Base-by-base conservation (phyloP, 2,329 filamentous ascomycete genomes). In the Tolypocladium tropicale region DNA sequence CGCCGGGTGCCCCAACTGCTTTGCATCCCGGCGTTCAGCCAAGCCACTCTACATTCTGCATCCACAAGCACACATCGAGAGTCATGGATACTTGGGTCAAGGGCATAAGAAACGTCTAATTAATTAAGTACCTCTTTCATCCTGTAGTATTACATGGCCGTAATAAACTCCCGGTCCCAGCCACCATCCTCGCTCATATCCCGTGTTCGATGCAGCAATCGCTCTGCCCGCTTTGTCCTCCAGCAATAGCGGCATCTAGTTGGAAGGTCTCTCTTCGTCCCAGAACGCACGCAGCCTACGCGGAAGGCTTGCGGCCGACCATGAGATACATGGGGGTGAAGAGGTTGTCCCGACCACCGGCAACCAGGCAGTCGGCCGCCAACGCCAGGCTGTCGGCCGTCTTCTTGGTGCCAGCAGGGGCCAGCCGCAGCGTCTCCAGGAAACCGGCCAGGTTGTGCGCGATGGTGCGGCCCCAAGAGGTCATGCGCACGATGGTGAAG, bases 251-350 rank as follows among this genome's bases (percentile, higher is more conserved):
- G n/a, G 16, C 5, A 18, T 32, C 28, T 32, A 5, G 16, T 32
- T 10, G 9, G 25, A 9, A 6, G 6, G 11, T 21, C 9, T 6
- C 28, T 32, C 28, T 12, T 18, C 16, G 11, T n/a, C 11, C n/a
- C 6, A 11, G 10, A n/a, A 30, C 4, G 16, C 28, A 2, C 18
- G 28, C 28, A 50, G 5, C 46, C 14, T 59, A 63, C 53, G 60
- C 41, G 32, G 55, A 62, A 53, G 93, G 90, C 80, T 96, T 96
- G 74, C 89, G 85, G 59, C 84, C 93, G 58, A 96, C 83, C 90
- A 96, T 96, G 68, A 97, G 78, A 76, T 96, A 96, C 93, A 97
- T 97, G 56, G 93, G 93, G 1, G 93, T 97, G 76, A 97, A 97
- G n/a, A 97, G 81, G 72, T 95, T 89, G 76, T 92, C 80, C 71